phyloP scores from a whole-genome alignment of 2,329 filamentous ascomycete genomes.

The Sarocladium oryzae region DNA sequence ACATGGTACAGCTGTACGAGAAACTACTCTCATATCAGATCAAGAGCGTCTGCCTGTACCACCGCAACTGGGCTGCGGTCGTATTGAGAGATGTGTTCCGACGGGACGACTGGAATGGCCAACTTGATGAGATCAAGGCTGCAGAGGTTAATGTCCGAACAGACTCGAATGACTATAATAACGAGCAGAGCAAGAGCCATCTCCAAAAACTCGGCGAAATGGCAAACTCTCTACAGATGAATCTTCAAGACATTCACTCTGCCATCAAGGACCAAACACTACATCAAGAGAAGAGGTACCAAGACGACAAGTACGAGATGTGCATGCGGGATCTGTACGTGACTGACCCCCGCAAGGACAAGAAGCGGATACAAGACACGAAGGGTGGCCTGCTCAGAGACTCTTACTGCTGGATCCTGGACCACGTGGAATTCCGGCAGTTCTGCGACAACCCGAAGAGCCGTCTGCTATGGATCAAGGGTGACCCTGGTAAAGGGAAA shows the following conservation, averaged over 20 bases:
- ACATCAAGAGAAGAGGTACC: slow-evolving; percentile 17
- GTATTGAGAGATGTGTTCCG: slow-evolving; percentile 21
- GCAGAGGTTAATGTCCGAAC: not conserved
- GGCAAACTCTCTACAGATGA: not conserved
- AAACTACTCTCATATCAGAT: slow-evolving; percentile 34
- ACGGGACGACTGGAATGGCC: not conserved
- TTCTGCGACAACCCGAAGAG: slow-evolving; percentile 8
- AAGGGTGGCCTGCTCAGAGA: slow-evolving; percentile 28
- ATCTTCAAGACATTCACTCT: not conserved
- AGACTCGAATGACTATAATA: slow-evolving; percentile 3
- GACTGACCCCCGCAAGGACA: slow-evolving; percentile 17
- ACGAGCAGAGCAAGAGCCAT: slow-evolving; percentile 9
- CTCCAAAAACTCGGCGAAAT: slow-evolving; percentile 6
- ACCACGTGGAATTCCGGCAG: slow-evolving; percentile 16
- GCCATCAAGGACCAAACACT: not conserved
- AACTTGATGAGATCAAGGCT: not conserved
- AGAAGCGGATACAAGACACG: slow-evolving; percentile 30
- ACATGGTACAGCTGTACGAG: slow-evolving; percentile 31
- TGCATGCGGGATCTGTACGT: slow-evolving; percentile 1
- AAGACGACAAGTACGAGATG: slow-evolving; percentile 2
- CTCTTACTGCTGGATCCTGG: slow-evolving; percentile 30
- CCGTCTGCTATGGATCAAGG: slow-evolving; percentile 30
- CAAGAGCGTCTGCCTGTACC: slow-evolving; percentile 31
- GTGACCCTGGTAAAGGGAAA: slow-evolving; percentile 36
- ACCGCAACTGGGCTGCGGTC: slow-evolving; percentile 20